Evolutionary conservation across 257 asterid genomes (phyloP).

Genomic region (Pogostemon cablin): DNA sequence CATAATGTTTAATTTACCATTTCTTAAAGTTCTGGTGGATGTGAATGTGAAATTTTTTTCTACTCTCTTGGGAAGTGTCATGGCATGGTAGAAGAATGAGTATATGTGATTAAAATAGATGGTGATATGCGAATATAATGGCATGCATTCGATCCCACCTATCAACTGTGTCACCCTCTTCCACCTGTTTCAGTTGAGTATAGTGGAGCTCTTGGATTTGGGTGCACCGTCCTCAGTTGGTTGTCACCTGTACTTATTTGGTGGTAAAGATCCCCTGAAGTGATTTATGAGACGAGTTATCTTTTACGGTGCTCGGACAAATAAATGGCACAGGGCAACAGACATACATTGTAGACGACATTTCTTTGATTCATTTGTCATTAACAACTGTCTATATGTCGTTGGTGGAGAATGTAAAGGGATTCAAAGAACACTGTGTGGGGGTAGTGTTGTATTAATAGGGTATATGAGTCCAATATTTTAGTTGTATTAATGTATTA

Average conservation of each 20-base stretch:
- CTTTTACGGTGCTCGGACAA: constrained; percentile 45
- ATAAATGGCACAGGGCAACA: constrained; percentile 52
- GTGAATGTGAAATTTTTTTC: constrained; percentile 36
- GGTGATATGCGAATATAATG: constrained; percentile 42
- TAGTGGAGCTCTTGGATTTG: constrained; percentile 42
- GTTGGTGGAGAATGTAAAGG: constrained; percentile 55
- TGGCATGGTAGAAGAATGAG: constrained; percentile 50
- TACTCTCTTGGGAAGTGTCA: constrained; percentile 46
- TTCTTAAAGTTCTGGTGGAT: too few species aligned
- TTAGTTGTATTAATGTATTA: too few species aligned
- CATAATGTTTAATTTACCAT: too few species aligned
- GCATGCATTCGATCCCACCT: constrained; percentile 51
- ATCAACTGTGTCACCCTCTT: constrained; percentile 48
- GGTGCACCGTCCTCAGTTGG: constrained; percentile 49
- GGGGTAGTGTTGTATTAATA: too few species aligned
- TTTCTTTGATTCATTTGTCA: constrained; percentile 48
- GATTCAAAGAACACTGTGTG: background rate
- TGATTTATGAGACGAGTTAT: constrained; percentile 54
- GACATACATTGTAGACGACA: constrained; percentile 53
- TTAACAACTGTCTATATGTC: constrained; percentile 49
- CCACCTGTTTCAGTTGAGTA: constrained; percentile 55
- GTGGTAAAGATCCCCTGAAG: constrained; percentile 51
- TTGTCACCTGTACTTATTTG: constrained; percentile 49
- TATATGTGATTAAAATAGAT: constrained; percentile 48
- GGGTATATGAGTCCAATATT: too few species aligned